These are phyloP conservation scores for Endocalyx cinctus DNA, from an alignment of 2,329 filamentous ascomycete species.

Conservation along the genomic window DNA sequence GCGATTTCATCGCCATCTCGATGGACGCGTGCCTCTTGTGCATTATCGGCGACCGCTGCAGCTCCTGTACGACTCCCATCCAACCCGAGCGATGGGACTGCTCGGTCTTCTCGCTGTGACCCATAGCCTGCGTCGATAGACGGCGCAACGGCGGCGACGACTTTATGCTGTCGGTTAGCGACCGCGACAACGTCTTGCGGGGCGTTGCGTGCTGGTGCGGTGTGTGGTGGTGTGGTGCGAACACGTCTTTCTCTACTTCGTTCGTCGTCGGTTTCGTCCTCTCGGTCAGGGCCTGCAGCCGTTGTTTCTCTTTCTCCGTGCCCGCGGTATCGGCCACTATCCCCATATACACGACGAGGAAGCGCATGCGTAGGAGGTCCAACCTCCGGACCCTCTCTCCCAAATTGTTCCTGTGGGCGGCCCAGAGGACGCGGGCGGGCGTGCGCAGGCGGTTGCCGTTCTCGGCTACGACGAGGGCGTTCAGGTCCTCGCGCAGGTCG, in stretches of 20 bases:
- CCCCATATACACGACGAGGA: slow-evolving; percentile 60
- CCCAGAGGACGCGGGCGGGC: slow-evolving; percentile 54
- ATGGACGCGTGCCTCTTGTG: slow-evolving; percentile 60
- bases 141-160: slow-evolving; percentile 46
- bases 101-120: slow-evolving; percentile 44
- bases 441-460: slow-evolving; percentile 41
- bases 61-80: slow-evolving; percentile 59
- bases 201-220: slow-evolving; percentile 20
- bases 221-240: slow-evolving; percentile 16
- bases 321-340: slow-evolving; percentile 41
- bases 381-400: slow-evolving; percentile 55
- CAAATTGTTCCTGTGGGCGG: slow-evolving; percentile 46
- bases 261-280: slow-evolving; percentile 20
- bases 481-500: slow-evolving; percentile 57
- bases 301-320: slow-evolving; percentile 30
- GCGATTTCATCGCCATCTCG: slow-evolving; percentile 50
- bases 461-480: slow-evolving; percentile 43
- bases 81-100: slow-evolving; percentile 50
- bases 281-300: no score
- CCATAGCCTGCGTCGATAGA: slow-evolving; percentile 50
- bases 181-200: slow-evolving; percentile 33
- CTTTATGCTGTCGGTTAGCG: slow-evolving; percentile 39
- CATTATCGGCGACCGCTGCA: slow-evolving; percentile 57
- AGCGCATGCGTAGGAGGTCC: slow-evolving; percentile 60
- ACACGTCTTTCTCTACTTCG: no score